These are phyloP conservation scores for Colletotrichum abscissum DNA, from an alignment of 2,329 filamentous ascomycete species.

Conservation along the genomic window DNA sequence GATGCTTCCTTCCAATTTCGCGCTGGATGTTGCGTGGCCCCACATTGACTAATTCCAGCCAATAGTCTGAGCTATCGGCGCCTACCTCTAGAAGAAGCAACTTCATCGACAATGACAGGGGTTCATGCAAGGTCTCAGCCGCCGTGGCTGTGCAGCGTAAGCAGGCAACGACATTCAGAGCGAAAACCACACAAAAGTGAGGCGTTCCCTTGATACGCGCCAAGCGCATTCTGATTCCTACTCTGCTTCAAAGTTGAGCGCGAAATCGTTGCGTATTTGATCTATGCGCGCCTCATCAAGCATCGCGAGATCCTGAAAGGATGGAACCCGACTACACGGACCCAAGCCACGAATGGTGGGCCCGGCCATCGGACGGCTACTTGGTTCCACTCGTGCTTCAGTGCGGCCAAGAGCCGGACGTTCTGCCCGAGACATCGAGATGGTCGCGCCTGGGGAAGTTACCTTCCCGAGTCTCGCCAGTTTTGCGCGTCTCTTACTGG, in stretches of 20 bases:
- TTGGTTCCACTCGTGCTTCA: conserved; percentile 5
- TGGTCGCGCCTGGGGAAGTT: background rate
- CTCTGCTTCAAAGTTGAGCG: background rate
- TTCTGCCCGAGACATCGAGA: background rate
- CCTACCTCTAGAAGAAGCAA: no score
- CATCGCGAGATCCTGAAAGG: background rate
- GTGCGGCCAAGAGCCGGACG: background rate
- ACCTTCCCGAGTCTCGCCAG: background rate
- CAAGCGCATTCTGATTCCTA: background rate
- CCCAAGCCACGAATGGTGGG: background rate
- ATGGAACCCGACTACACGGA: background rate
- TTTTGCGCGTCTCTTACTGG: background rate
- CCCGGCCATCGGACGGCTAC: background rate
- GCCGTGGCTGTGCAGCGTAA: background rate
- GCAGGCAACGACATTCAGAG: background rate
- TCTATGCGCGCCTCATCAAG: background rate
- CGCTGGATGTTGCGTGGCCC: background rate
- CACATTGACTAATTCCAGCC: background rate
- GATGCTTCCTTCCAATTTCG: background rate
- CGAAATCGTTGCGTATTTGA: background rate
- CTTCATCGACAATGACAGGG: background rate
- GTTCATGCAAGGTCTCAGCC: background rate
- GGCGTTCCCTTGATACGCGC: background rate
- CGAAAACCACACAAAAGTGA: background rate
- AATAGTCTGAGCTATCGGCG: background rate